phyloP scores from a whole-genome alignment of 1,284 basidiomycete genomes.

The Tilletiopsis washingtonensis region DNA sequence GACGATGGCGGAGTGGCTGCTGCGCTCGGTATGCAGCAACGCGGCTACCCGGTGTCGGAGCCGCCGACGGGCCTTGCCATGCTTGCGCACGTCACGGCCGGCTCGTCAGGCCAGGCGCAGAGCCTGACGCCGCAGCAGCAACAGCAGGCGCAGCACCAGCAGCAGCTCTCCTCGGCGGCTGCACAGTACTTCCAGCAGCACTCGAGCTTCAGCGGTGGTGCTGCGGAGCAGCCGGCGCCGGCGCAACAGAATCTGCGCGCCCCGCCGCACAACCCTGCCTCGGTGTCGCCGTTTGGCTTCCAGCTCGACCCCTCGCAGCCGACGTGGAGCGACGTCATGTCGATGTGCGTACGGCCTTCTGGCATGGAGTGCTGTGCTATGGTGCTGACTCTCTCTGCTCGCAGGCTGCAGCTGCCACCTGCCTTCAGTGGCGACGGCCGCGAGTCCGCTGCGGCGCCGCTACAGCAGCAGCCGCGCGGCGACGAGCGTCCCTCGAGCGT shows the following conservation, averaged over 20 bases:
- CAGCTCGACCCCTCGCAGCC: slow-evolving; percentile 11
- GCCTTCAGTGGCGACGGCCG: slow-evolving; percentile 10
- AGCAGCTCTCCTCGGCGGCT: not conserved
- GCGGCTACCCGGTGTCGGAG: not conserved
- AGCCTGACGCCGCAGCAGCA: not conserved
- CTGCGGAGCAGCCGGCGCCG: not conserved
- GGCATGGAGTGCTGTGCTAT: not conserved
- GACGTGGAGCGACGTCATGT: slow-evolving; percentile 23
- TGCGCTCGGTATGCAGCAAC: slow-evolving; percentile 2
- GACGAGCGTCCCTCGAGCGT: too few species aligned
- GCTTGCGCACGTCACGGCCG: not conserved
- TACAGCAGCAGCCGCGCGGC: too few species aligned
- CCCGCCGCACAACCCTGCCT: slow-evolving; percentile 7
- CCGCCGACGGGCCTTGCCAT: too few species aligned
- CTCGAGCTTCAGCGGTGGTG: not conserved
- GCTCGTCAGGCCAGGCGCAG: too few species aligned
- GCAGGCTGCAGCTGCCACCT: slow-evolving; percentile 29
- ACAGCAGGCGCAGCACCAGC: not conserved
- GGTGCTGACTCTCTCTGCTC: slow-evolving; percentile 1
- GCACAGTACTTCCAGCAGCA: not conserved
- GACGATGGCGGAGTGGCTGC: slow-evolving; percentile 2
- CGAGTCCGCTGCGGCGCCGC: too few species aligned
- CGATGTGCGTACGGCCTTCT: not conserved
- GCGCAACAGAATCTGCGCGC: not conserved
- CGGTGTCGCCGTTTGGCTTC: slow-evolving; percentile 30